Evolutionary conservation across 768 basidiomycete species (phyloP), one percentile per base, ranked within the genome.

Genomic region (Polyporus arcularius): DNA sequence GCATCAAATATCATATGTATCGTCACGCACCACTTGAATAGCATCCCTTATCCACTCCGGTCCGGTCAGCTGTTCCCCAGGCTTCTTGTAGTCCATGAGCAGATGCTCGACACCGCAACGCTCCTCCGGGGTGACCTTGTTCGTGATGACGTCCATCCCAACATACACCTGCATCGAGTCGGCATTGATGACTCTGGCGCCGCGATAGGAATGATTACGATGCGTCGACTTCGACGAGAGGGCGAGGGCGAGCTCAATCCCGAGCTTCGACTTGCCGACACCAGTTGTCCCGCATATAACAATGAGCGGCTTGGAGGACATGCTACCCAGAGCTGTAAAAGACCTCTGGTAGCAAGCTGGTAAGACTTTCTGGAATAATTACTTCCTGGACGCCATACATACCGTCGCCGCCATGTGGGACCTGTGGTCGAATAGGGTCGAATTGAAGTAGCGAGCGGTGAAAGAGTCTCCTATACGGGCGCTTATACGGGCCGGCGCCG

Each of bases 81-180:
- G 94, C 18, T 85, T 74, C 65, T 94, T 93, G 70, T 95, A 88
- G 53, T 84, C 89, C 87, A 99, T 91, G 26, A 98, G 78, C 58
- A 90, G 86, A 76, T 99, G 97, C 21, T 89, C 87, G 18, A 99
- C 79, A 4, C 92, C 94, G 50, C 83, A 79, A 70, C 80, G 86
- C 74, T 99, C 95, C 31, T 80, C 75, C 12, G 78, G 68, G 1
- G 95, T 84, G 15, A 95, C 82, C 76, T 99, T 98, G 75, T 98
- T 98, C 30, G 96, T 98, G 68, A 98, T 88, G 53, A 96, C 78
- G 73, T 97, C 90, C 73, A 98, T 82, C 0, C 96, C 96, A 16
- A 80, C 79, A 73, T 98, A 98, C 12, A 94, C 88, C 73, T 99
- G 97, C 96, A 99, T 98, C 12, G 96, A 86, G 74, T 99, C 97